phyloP scores from a whole-genome alignment of 2,329 filamentous ascomycete genomes.

The Botrytis byssoidea region DNA sequence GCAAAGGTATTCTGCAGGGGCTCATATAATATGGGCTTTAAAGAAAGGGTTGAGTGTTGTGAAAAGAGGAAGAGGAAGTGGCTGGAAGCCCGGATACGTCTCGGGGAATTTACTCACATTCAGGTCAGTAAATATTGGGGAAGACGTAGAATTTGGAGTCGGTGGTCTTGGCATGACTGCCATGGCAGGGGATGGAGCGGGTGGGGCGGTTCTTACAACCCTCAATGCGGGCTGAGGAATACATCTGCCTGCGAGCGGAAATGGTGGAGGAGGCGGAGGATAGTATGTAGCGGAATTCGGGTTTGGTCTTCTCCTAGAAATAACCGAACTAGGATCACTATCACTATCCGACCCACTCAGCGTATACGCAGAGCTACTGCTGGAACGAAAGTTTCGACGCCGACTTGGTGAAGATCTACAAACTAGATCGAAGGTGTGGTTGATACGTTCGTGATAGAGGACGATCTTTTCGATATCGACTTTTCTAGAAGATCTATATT shows the following conservation, averaged over 20 bases:
- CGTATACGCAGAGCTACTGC: constrained; percentile 21
- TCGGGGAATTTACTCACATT: background rate
- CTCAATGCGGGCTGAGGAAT: background rate
- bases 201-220: background rate
- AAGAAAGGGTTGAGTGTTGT: background rate
- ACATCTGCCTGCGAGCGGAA: background rate
- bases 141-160: background rate
- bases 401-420: constrained; percentile 23
- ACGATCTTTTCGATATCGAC: constrained; percentile 31
- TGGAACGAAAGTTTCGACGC: background rate
- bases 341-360: constrained; percentile 19
- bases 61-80: background rate
- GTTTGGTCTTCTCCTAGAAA: constrained; percentile 1
- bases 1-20: background rate
- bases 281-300: background rate
- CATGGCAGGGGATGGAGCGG: background rate
- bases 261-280: background rate
- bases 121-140: background rate
- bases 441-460: constrained; percentile 29
- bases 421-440: constrained; percentile 27
- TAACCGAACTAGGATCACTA: constrained; percentile 22
- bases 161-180: background rate
- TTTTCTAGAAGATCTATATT: constrained; percentile 27
- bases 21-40: background rate
- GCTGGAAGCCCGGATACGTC: background rate